Base-by-base conservation (phyloP, 1,139 yeast species). In the Tardiomyces depauwii region DNA sequence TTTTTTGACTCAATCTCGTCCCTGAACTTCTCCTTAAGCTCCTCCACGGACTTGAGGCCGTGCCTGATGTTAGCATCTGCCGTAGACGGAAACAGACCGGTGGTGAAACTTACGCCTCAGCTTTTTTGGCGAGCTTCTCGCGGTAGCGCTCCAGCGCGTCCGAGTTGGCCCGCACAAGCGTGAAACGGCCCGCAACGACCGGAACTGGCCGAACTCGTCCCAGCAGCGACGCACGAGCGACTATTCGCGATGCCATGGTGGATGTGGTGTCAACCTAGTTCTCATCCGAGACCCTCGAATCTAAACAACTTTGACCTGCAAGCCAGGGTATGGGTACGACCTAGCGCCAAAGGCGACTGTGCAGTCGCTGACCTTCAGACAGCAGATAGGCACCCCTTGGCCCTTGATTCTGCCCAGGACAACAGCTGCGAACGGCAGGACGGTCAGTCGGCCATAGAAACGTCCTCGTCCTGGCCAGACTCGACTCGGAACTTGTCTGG, bases 11-110 rank as follows among this genome's bases (percentile, higher is more conserved):
- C 78, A 42, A 87, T 77, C 41, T 77, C 74, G 32, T 78, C 83
- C 55, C 80, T 78, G 51, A 83, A 65, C 54, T 75, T 76, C 42
- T 69, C 75, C 56, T 81, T 76, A 53, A 89, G 68, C 50, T 84
- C 85, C 11, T 78, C 79, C 2, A 85, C 67, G 40, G 74, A 66
- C 2, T 66, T 56, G 6, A 70, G 68, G 11, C 80, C 80, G 25
- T 69, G 59, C 41, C 55, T 52, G 30, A 13, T 13, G 36, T 30
- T 14, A 30, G 36, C 11, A 13, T 10, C 30, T 41, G 19, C 12
- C 18, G 11, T 12, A 10, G 38, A 12, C 18, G 10, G 7, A 18
- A 18, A 18, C 12, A 11, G 18, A n/a, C n/a, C n/a, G n/a, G n/a
- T n/a, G n/a, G n/a, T n/a, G 11, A 12, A 3, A 30, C 71, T 47